These are phyloP conservation scores for Cucurbitaria berberidis DNA, from an alignment of 2,329 filamentous ascomycete genomes.

Conservation along the genomic window DNA sequence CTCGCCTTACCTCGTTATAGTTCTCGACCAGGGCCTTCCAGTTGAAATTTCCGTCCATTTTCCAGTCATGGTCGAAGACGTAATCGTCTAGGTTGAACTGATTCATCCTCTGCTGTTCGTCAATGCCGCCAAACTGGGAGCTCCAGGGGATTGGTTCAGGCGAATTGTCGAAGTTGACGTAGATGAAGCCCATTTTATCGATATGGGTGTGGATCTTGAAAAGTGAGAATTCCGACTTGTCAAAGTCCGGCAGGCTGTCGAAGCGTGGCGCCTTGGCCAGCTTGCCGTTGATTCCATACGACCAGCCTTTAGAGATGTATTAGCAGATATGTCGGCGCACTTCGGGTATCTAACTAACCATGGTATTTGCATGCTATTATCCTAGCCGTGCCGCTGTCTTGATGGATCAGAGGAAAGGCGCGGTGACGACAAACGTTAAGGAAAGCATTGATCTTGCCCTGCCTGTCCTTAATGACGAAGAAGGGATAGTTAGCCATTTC, in stretches of 20 bases:
- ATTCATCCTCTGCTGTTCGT: neutral
- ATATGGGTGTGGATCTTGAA: slow-evolving; percentile 32
- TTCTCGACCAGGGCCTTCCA: slow-evolving; percentile 53
- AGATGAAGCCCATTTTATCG: slow-evolving; percentile 31
- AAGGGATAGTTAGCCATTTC: slow-evolving; percentile 16
- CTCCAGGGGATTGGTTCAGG: neutral
- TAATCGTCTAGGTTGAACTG: slow-evolving; percentile 1
- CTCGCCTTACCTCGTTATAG: slow-evolving; percentile 69
- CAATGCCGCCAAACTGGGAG: neutral
- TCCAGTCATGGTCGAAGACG: slow-evolving; percentile 11
- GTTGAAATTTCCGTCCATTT: slow-evolving; percentile 8
- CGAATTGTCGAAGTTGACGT: slow-evolving; percentile 32
- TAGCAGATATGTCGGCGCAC: no score
- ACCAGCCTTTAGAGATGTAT: no score
- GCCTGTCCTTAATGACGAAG: slow-evolving; percentile 15
- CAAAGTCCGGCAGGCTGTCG: slow-evolving; percentile 43
- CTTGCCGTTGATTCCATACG: slow-evolving; percentile 48
- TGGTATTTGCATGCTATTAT: slow-evolving; percentile 51
- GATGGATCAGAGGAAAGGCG: slow-evolving; percentile 33
- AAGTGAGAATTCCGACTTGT: slow-evolving; percentile 41
- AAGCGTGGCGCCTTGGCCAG: slow-evolving; percentile 51
- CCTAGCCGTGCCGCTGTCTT: slow-evolving; percentile 30
- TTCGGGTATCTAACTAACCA: no score
- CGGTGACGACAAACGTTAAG: slow-evolving; percentile 53
- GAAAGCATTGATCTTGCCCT: slow-evolving; percentile 34